phyloP scores from a whole-genome alignment of 768 basidiomycete genomes.

The Leccinum disarticulatum region DNA sequence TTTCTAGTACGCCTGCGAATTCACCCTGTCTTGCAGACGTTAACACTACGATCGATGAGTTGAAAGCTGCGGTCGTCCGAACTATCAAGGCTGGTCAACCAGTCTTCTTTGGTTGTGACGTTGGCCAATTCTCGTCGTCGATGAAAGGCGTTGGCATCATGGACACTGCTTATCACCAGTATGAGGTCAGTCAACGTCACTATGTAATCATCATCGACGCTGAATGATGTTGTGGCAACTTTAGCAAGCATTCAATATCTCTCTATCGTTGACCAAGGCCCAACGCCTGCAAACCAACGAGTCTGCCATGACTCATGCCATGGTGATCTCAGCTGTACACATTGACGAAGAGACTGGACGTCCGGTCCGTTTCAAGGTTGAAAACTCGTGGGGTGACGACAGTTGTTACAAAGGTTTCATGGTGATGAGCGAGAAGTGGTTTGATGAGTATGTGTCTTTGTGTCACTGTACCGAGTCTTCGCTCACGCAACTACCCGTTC shows the following conservation, averaged over 20 bases:
- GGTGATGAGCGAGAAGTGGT: constrained; percentile 93
- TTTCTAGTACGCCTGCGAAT: neutral
- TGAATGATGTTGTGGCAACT: constrained; percentile 4
- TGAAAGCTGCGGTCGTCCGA: constrained; percentile 83
- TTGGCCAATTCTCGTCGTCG: constrained; percentile 80
- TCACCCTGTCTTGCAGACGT: constrained; percentile 55
- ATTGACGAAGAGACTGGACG: constrained; percentile 66
- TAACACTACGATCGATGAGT: constrained; percentile 78
- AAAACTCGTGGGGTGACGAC: constrained; percentile 90
- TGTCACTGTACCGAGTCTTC: neutral
- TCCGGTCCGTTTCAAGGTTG: constrained; percentile 91
- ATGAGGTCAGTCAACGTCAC: constrained; percentile 50
- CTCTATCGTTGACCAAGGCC: constrained; percentile 78
- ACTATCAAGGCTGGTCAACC: constrained; percentile 85
- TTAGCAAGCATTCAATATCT: constrained; percentile 82
- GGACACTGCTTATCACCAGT: constrained; percentile 82
- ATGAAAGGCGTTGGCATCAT: constrained; percentile 65
- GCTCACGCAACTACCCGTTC: constrained; percentile 4
- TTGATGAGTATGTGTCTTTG: constrained; percentile 66
- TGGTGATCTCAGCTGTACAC: constrained; percentile 88
- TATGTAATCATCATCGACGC: neutral
- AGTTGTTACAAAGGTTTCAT: constrained; percentile 84
- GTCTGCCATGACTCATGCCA: constrained; percentile 89
- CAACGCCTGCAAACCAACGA: constrained; percentile 81
- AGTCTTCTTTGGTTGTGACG: constrained; percentile 96